A percentile compares a stretch with the other conserved stretches of the same genome.
Evolutionary conservation across 805 yeast genomes (phyloP).

Genomic region (Candida ficus): DNA sequence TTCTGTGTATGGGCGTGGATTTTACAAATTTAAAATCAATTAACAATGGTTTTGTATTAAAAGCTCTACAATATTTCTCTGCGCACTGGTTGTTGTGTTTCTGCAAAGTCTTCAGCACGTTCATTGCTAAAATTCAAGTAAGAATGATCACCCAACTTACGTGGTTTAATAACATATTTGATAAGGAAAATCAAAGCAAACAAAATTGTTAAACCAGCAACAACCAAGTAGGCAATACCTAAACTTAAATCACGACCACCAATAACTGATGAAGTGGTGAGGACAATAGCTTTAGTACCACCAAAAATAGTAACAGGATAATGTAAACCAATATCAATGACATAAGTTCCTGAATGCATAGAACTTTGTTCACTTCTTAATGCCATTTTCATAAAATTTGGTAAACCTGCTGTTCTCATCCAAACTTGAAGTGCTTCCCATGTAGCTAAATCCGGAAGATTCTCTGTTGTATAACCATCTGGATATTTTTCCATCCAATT

Average conservation of each 20-base stretch:
- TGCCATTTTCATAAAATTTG: conserved; percentile 76
- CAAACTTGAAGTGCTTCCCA: conserved; percentile 92
- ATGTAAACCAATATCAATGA: conserved; percentile 61
- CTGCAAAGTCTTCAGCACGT: conserved; percentile 15
- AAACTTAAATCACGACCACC: conserved; percentile 86
- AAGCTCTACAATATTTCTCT: conserved; percentile 19
- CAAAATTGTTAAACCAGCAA: conserved; percentile 69
- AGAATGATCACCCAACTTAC: conserved; percentile 78
- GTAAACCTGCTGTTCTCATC: conserved; percentile 97
- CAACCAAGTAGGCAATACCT: conserved; percentile 80
- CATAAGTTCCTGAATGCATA: conserved; percentile 70
- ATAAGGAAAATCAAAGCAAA: conserved; percentile 72
- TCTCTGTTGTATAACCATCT: conserved; percentile 79
- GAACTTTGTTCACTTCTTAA: conserved; percentile 53
- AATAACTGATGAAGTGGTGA: conserved; percentile 75
- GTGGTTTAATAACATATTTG: conserved; percentile 80
- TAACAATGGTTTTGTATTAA: too few relatives aligned
- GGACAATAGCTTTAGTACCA: conserved; percentile 79
- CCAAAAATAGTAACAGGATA: conserved; percentile 82
- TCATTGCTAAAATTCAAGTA: conserved; percentile 40
- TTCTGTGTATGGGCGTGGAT: too few relatives aligned
- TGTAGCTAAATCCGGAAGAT: conserved; percentile 66
- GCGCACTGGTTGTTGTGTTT: conserved; percentile 7
- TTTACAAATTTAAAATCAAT: too few relatives aligned
- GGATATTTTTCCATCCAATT: conserved; percentile 82